Evolutionary conservation across 176 grass and related monocot species (phyloP), one percentile per base, ranked within the genome.

Genomic region (Hsuehochloa calcarea): DNA sequence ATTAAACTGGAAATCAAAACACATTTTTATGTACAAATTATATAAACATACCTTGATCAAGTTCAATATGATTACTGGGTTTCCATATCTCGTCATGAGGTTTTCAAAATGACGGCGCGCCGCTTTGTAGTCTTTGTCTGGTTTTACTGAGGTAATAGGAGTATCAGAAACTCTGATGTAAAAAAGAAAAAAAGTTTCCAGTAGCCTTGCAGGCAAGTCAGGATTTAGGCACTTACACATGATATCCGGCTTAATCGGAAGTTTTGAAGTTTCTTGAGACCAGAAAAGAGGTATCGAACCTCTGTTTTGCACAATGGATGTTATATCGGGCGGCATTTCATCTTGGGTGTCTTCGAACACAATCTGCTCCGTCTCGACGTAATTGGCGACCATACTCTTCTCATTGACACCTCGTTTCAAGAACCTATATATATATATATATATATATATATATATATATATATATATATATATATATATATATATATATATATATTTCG

Each of bases 331-430:
- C 19, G 86, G 78, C 22, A 79, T 80, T 35, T 79, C 79, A 63
- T 44, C 79, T 44, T 40, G 31, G 22, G 68, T 88, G 31, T 88
- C 78, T 63, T 83, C 73, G 83, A 77, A 88, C 79, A 90, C 72
- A 83, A 90, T 93, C 31, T 93, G 86, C 52, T 93, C 92, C 9
- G 79, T 86, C 50, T 93, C 88, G 31, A 93, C 92, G 65, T 93
- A 88, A 80, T 93, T 93, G 63, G 92, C 92, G 34, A 90, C 92
- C 76, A 86, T 84, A 61, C 88, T 88, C 51, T 88, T 86, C 60
- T 78, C 82, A 65, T 90, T 84, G 16, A 93, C 92, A 74, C 92
- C 86, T n/a, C 88, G 85, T 22, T 93, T 93, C 34, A 88, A 86
- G 41, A 82, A 93, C 85, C 92, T 93, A n/a, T n/a, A n/a, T n/a